Percentiles rank a stretch among this genome's conserved stretches.
These are phyloP conservation scores for Plenodomus tracheiphilus DNA, from an alignment of 2,329 filamentous ascomycete genomes.

Conservation along the genomic window DNA sequence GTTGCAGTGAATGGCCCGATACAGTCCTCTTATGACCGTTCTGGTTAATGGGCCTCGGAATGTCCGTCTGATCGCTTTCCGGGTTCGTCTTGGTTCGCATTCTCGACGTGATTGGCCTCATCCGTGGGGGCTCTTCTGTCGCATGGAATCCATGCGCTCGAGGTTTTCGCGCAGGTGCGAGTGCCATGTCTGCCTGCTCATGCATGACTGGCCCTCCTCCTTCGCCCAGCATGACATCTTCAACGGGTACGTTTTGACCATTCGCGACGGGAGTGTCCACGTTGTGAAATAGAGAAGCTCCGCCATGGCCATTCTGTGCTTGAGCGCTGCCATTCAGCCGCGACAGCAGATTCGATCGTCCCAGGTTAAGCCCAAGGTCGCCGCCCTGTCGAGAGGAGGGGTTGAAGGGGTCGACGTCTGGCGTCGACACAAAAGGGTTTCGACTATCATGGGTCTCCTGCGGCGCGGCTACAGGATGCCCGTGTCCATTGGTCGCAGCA, in stretches of 20 bases:
- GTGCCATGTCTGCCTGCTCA: constrained; percentile 49
- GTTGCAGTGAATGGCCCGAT: constrained; percentile 71
- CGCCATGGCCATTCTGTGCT: constrained; percentile 21
- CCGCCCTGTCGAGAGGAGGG: constrained; percentile 35
- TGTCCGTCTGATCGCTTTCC: constrained; percentile 45
- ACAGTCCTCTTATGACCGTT: constrained; percentile 83
- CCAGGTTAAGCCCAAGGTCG: constrained; percentile 41
- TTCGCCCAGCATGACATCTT: constrained; percentile 50
- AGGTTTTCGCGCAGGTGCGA: constrained; percentile 51
- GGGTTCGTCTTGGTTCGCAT: constrained; percentile 45
- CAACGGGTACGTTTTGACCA: constrained; percentile 44
- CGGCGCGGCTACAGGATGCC: constrained; percentile 8
- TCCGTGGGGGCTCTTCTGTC: constrained; percentile 43
- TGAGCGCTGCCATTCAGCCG: constrained; percentile 50
- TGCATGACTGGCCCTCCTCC: constrained; percentile 37
- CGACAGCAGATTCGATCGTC: constrained; percentile 45
- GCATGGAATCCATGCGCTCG: constrained; percentile 39
- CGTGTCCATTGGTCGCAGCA: constrained; percentile 25
- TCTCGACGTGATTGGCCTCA: constrained; percentile 46
- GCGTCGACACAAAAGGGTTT: constrained; percentile 41
- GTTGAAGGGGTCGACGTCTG: constrained; percentile 52
- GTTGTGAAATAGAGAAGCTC: constrained; percentile 26
- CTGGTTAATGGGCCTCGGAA: constrained; percentile 41
- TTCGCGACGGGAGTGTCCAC: constrained; percentile 55
- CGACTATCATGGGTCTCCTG: constrained; percentile 26